These are phyloP conservation scores for Trichoderma asperellum DNA, from an alignment of 2,329 filamentous ascomycete genomes.

Conservation along the genomic window DNA sequence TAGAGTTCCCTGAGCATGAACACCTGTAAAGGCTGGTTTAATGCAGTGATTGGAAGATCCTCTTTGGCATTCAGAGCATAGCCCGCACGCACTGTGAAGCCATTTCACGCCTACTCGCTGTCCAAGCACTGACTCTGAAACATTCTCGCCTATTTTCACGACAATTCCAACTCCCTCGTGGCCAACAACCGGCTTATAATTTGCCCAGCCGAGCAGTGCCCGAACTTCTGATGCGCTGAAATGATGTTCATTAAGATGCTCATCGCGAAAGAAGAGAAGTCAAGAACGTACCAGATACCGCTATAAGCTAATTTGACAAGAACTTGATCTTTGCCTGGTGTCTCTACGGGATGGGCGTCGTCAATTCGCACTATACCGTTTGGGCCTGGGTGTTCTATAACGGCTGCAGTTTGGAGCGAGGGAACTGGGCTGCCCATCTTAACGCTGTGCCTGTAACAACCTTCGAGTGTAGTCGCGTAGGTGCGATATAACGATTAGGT, in stretches of 20 bases:
- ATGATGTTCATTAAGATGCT: neutral
- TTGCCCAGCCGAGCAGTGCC: slow-evolving; percentile 38
- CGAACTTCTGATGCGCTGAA: slow-evolving; percentile 40
- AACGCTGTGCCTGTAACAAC: neutral
- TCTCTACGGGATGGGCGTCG: neutral
- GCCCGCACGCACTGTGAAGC: slow-evolving; percentile 48
- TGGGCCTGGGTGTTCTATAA: neutral
- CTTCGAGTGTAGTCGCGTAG: neutral
- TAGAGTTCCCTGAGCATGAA: slow-evolving; percentile 41
- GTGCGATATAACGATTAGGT: neutral
- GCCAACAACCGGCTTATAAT: slow-evolving; percentile 36
- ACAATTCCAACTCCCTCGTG: slow-evolving; percentile 41
- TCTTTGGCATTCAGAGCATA: slow-evolving; percentile 45
- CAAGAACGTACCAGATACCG: neutral
- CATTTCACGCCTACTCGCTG: slow-evolving; percentile 50
- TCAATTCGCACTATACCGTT: slow-evolving; percentile 2
- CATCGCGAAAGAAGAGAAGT: neutral
- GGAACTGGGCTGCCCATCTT: neutral
- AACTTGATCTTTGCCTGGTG: slow-evolving; percentile 3
- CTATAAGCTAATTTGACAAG: slow-evolving; percentile 24
- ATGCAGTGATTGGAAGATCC: slow-evolving; percentile 45
- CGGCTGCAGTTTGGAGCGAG: neutral
- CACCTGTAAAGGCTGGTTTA: slow-evolving; percentile 47
- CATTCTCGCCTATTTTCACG: slow-evolving; percentile 38
- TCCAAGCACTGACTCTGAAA: slow-evolving; percentile 36